These are phyloP conservation scores for Dioscorea zingiberensis DNA, from an alignment of 106 monocot genomes.

Conservation along the genomic window DNA sequence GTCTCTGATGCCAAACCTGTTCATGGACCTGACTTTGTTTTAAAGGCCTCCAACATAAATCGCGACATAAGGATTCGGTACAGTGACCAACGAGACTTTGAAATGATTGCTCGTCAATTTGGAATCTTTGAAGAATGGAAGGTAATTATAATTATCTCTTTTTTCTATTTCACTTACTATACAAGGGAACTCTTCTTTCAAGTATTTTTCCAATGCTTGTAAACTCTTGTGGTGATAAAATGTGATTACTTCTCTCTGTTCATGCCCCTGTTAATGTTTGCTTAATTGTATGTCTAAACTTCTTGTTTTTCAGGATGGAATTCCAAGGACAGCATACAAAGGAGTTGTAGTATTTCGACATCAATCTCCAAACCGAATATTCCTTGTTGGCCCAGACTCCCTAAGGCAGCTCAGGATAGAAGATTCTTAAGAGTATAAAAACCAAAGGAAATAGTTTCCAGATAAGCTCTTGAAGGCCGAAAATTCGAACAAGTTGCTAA, in stretches of 20 bases:
- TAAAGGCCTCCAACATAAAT: constrained; percentile 60
- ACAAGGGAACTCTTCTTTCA: background rate
- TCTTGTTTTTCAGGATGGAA: constrained; percentile 66
- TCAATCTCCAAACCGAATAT: constrained; percentile 57
- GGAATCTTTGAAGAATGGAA: constrained; percentile 99
- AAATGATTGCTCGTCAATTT: constrained; percentile 82
- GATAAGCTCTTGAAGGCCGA: background rate
- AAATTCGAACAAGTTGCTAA: too few species aligned
- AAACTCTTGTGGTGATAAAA: background rate
- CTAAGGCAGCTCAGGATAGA: constrained; percentile 57
- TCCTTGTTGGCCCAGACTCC: constrained; percentile 76
- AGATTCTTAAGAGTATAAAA: background rate
- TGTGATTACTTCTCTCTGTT: too few species aligned
- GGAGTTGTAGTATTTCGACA: constrained; percentile 86
- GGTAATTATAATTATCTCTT: constrained; percentile 32
- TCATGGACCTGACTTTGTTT: constrained; percentile 45
- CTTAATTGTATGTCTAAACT: background rate
- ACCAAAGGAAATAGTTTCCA: background rate
- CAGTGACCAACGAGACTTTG: constrained; percentile 69
- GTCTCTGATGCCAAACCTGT: constrained; percentile 63
- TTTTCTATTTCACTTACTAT: background rate
- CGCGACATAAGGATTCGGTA: constrained; percentile 80
- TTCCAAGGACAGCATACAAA: constrained; percentile 92
- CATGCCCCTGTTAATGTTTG: background rate
- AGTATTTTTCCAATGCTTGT: background rate